These are phyloP conservation scores for Holtermannia corniformis DNA, from an alignment of 768 basidiomycete species.

Conservation along the genomic window DNA sequence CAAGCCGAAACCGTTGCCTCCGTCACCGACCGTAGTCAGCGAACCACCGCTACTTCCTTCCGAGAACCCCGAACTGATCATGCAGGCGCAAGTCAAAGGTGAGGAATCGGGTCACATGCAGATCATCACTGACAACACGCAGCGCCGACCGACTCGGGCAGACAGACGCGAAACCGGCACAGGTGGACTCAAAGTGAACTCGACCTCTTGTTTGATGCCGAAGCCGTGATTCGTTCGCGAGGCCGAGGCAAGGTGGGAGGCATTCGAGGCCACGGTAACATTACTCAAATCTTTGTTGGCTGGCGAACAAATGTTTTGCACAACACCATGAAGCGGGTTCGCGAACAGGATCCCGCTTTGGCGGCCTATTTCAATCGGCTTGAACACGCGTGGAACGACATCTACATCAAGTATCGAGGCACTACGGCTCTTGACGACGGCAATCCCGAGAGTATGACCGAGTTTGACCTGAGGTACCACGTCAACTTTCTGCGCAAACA, in stretches of 20 bases:
- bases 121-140: not conserved
- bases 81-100: not conserved
- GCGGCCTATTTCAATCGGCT: constrained; percentile 64
- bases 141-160: not conserved
- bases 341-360: constrained; percentile 51
- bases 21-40: not conserved
- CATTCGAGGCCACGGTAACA: constrained; percentile 58
- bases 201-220: constrained; percentile 76
- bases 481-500: constrained; percentile 68
- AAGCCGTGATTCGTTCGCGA: constrained; percentile 69
- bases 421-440: constrained; percentile 61
- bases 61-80: not conserved
- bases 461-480: constrained; percentile 75
- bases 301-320: constrained; percentile 8
- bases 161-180: constrained; percentile 53
- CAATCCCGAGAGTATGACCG: constrained; percentile 54
- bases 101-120: not conserved
- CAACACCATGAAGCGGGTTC: constrained; percentile 30
- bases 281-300: constrained; percentile 59
- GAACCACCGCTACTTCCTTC: too few relatives aligned
- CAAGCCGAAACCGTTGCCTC: not conserved
- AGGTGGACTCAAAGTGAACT: constrained; percentile 81
- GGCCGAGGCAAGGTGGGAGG: constrained; percentile 47
- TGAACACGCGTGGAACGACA: constrained; percentile 68
- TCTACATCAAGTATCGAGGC: constrained; percentile 66